Conservation (phyloP, 1,139 yeast genomes). For the Nakaseomyces kungkrabaensis region DNA sequence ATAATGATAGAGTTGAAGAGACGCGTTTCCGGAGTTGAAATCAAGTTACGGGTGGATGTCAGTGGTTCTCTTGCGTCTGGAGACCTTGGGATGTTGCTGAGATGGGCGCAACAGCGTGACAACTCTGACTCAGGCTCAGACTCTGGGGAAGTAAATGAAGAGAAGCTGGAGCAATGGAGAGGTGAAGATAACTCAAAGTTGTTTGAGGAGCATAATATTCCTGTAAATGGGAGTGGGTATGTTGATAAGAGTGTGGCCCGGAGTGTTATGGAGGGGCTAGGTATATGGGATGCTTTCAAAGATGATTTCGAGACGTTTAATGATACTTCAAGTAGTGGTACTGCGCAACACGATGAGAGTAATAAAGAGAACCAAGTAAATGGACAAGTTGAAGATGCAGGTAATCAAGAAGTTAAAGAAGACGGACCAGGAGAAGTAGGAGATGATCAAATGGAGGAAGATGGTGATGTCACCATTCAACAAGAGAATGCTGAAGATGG, state of each 20-base stretch:
- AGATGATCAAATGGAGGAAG: neutral
- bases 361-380: neutral
- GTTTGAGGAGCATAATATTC: neutral
- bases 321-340: neutral
- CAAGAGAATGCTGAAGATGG: neutral
- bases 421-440: neutral
- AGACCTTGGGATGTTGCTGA: neutral
- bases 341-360: too few species aligned
- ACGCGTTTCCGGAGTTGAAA: neutral
- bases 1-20: conserved; percentile 1
- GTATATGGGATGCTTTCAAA: neutral
- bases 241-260: neutral
- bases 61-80: neutral
- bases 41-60: neutral
- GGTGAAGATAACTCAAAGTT: neutral
- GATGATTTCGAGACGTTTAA: neutral
- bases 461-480: neutral
- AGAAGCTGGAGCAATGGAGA: neutral
- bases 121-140: neutral
- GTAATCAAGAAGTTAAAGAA: neutral
- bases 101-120: neutral
- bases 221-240: neutral
- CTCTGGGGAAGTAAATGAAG: neutral
- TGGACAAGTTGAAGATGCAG: too few species aligned
- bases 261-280: neutral